phyloP scores from a whole-genome alignment of 495 filamentous ascomycete species.

The Aspergillus bridgeri region DNA sequence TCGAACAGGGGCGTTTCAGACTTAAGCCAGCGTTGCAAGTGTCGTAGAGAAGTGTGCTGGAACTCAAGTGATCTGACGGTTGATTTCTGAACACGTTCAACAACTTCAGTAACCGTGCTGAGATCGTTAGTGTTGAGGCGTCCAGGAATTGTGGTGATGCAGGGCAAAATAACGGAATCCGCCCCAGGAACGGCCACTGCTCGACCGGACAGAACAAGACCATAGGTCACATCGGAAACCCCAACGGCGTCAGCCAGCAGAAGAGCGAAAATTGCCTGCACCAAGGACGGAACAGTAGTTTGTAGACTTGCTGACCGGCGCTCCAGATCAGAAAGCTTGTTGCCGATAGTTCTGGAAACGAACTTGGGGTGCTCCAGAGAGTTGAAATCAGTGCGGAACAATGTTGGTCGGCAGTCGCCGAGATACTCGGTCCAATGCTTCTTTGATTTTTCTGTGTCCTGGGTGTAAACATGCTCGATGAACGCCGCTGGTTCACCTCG shows the following conservation, averaged over 20 bases:
- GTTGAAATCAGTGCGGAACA: conserved; percentile 22
- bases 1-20: conserved; percentile 42
- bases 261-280: conserved; percentile 43
- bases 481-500: conserved; percentile 30
- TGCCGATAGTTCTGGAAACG: conserved; percentile 17
- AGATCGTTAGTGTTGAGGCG: conserved; percentile 46
- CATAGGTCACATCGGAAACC: conserved; percentile 39
- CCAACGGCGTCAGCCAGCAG: conserved; percentile 37
- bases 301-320: conserved; percentile 23
- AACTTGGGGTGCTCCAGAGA: conserved; percentile 8
- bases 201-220: conserved; percentile 44
- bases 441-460: conserved; percentile 50
- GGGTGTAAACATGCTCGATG: conserved; percentile 40
- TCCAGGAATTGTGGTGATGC: conserved; percentile 86
- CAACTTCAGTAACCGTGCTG: conserved; percentile 31
- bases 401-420: conserved; percentile 28
- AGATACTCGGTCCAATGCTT: conserved; percentile 67
- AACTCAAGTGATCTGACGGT: conserved; percentile 41
- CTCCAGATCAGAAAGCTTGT: conserved; percentile 25
- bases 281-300: conserved; percentile 29
- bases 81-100: conserved; percentile 34
- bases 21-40: conserved; percentile 45
- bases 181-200: conserved; percentile 52
- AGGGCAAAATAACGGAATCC: conserved; percentile 72
- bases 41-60: conserved; percentile 43